Conservation (phyloP, 169 alveolate species). For the Eimeria sp. region DNA sequence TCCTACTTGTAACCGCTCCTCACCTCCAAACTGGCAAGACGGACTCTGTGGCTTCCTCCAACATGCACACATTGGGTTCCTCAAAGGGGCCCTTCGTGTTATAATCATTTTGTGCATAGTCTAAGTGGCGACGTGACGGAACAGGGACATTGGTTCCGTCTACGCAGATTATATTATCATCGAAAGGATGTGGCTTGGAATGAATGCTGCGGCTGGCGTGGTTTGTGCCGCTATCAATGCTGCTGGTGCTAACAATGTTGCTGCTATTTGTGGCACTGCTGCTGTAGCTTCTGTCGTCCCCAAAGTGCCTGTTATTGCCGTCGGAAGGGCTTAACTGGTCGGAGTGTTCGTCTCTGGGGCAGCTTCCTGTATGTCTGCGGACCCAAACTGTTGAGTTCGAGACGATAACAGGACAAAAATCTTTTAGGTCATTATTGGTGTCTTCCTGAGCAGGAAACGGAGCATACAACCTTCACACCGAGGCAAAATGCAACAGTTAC, state of each 20-base stretch:
- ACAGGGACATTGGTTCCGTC: background rate
- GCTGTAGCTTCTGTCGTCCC: background rate
- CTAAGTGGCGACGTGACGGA: background rate
- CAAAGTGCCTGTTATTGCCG: background rate
- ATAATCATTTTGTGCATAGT: background rate
- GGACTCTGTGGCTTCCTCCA: background rate
- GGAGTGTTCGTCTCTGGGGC: background rate
- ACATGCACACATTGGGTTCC: background rate
- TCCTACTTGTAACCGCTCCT: background rate
- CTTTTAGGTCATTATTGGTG: background rate
- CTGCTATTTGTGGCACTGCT: background rate
- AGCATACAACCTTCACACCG: background rate
- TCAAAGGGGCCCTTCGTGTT: background rate
- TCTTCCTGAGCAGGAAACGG: background rate
- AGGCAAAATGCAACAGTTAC: background rate
- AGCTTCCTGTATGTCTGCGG: background rate
- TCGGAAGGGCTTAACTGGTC: background rate
- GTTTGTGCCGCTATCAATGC: background rate
- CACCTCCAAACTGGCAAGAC: background rate
- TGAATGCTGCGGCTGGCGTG: background rate
- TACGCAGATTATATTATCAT: background rate
- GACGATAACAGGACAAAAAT: background rate
- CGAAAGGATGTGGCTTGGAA: background rate
- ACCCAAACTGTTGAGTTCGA: slow-evolving; percentile 7
- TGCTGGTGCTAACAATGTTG: background rate